A percentile compares a stretch with the other conserved stretches of the same genome.
Conservation (phyloP, 345 rosid genomes). For the Pelargonium nanum region DNA sequence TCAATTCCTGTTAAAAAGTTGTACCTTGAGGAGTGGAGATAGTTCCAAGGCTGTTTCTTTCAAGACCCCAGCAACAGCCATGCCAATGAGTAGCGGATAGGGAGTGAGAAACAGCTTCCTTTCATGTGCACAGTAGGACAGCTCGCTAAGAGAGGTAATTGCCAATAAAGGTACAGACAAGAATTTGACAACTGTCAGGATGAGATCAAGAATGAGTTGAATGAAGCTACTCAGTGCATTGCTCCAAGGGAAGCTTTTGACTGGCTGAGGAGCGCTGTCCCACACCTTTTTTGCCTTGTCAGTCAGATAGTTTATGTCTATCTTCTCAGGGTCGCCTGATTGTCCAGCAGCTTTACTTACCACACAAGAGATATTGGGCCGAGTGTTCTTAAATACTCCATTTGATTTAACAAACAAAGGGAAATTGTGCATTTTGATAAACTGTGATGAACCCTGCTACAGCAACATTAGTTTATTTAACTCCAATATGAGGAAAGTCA, state of each 20-base stretch:
- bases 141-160: conserved; percentile 81
- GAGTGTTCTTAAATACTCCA: conserved; percentile 17
- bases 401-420: conserved; percentile 3
- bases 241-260: conserved; percentile 81
- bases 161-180: conserved; percentile 59
- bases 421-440: not conserved
- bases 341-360: conserved; percentile 53
- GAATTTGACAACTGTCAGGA: conserved; percentile 50
- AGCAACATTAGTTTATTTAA: not conserved
- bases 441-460: not conserved
- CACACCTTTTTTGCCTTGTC: conserved; percentile 45
- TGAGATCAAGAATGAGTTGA: conserved; percentile 64
- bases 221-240: conserved; percentile 55
- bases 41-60: conserved; percentile 49
- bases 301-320: conserved; percentile 30
- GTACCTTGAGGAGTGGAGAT: conserved; percentile 71
- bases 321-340: conserved; percentile 48
- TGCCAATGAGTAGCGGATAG: conserved; percentile 57
- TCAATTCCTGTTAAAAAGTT: conserved; percentile 5
- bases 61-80: conserved; percentile 43
- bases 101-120: conserved; percentile 59
- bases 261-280: conserved; percentile 57
- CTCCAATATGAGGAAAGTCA: not conserved
- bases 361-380: conserved; percentile 32
- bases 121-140: conserved; percentile 91